Base-by-base conservation (phyloP, 2,329 filamentous ascomycete genomes). In the Penicillium sp. region DNA sequence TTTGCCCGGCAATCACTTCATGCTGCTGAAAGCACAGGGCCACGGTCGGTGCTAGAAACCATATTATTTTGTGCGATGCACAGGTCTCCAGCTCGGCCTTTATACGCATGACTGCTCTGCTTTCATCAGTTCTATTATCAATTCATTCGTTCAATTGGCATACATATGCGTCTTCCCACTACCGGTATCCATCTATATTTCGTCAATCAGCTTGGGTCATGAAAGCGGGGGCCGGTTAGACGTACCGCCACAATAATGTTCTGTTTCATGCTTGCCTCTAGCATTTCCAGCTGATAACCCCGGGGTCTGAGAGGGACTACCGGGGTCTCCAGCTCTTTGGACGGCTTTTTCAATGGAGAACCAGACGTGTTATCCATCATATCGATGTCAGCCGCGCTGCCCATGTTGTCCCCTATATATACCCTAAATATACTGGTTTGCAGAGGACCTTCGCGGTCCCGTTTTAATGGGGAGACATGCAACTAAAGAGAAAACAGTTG, bases 81-180 rank as follows among this genome's bases (percentile, higher is more conserved):
- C 79, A 79, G 33, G 69, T 79, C 56, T 87, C 83, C 1, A 91
- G 74, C 68, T 91, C 87, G 23, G 77, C 79, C 58, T 80, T 79
- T 36, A 91, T 90, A 14, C 89, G 84, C 50, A 90, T 75, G 9
- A 90, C 78, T 18, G 88, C 88, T 50, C 87, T 90, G 37, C 5
- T 45, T 31, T 14, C 21, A 29, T 47, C 3, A 13, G 19, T 33
- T 52, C 43, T 56, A 16, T 19, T 13, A 24, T 31, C 10, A 14
- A 46, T 19, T 37, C 37, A n/a, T 39, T 16, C 48, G 34, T 13
- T 9, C 19, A 23, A 49, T 43, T 23, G 28, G 72, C 81, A 73
- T 81, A 90, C 88, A 92, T 83, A 60, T 88, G 86, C 3, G 89
- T 92, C 70, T 92, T 92, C 2, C 89, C 89, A 59, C 84, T 90